These are phyloP conservation scores for Dothistroma septosporum DNA, from an alignment of 2,329 filamentous ascomycete species.

Conservation along the genomic window DNA sequence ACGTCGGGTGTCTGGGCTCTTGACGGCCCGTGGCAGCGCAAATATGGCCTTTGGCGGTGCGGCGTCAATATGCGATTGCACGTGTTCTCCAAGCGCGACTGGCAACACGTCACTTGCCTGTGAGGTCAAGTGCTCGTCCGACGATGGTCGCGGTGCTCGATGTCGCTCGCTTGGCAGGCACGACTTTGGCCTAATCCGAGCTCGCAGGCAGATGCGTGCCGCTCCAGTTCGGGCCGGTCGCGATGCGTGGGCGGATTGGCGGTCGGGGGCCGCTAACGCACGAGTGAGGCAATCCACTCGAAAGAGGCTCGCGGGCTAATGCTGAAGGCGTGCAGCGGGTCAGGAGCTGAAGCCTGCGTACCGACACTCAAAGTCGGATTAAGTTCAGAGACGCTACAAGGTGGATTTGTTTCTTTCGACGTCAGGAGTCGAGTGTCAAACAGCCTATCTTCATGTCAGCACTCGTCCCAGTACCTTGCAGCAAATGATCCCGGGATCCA, in stretches of 20 bases:
- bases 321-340: conserved; percentile 11
- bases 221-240: conserved; percentile 17
- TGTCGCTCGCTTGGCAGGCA: conserved; percentile 6
- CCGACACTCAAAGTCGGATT: conserved; percentile 23
- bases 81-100: neutral
- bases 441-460: conserved; percentile 14
- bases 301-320: neutral
- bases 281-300: conserved; percentile 13
- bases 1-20: conserved; percentile 1
- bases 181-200: conserved; percentile 9
- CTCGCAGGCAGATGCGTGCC: conserved; percentile 9
- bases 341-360: conserved; percentile 16
- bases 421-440: conserved; percentile 10
- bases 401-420: conserved; percentile 21
- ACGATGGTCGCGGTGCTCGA: conserved; percentile 2
- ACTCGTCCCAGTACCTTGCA: neutral
- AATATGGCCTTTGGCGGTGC: neutral
- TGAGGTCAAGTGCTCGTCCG: too few relatives aligned
- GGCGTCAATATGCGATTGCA: neutral
- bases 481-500: neutral
- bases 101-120: neutral
- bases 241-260: conserved; percentile 18
- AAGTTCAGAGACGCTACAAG: conserved; percentile 20
- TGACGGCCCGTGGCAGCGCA: neutral
- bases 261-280: conserved; percentile 20